These are phyloP conservation scores for Krasilnikovozyma curviuscula DNA, from an alignment of 768 basidiomycete species.

Conservation along the genomic window DNA sequence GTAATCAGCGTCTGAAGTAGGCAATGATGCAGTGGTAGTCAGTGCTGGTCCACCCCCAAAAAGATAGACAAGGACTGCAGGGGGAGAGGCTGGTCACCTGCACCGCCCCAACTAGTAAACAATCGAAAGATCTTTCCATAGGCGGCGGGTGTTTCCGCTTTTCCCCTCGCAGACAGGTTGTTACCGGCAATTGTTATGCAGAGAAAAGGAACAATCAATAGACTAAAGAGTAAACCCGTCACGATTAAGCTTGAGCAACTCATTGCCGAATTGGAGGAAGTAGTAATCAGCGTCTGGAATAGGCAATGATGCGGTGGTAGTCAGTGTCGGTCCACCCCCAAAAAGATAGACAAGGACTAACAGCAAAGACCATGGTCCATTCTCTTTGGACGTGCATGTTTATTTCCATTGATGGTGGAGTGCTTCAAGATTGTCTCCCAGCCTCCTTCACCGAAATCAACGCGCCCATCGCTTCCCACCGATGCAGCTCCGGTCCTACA, in stretches of 20 bases:
- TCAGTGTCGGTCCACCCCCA: background rate
- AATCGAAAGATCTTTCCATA: too few relatives aligned
- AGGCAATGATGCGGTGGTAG: background rate
- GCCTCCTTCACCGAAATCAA: slow-evolving; percentile 18
- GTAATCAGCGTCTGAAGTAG: slow-evolving; percentile 21
- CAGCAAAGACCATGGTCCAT: slow-evolving; percentile 21
- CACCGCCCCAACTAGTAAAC: too few relatives aligned
- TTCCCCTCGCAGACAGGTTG: too few relatives aligned
- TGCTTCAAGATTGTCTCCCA: slow-evolving; percentile 23
- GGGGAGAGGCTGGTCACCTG: too few relatives aligned
- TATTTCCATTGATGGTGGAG: slow-evolving; percentile 20
- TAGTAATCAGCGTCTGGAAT: slow-evolving; percentile 24
- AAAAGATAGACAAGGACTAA: slow-evolving; percentile 14
- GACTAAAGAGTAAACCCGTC: too few relatives aligned
- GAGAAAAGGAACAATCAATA: too few relatives aligned
- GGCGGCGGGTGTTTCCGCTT: too few relatives aligned
- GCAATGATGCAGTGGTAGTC: background rate
- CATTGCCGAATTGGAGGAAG: slow-evolving; percentile 19
- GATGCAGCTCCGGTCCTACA: slow-evolving; percentile 15
- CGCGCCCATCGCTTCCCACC: slow-evolving; percentile 12
- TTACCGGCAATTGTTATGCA: too few relatives aligned
- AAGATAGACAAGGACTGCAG: background rate
- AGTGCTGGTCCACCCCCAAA: background rate
- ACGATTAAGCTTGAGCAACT: slow-evolving; percentile 18
- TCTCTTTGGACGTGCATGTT: slow-evolving; percentile 7